Evolutionary conservation across 495 filamentous ascomycete genomes (phyloP), one percentile per base, ranked within the genome.

Genomic region (Amphirosellinia nigrospora): DNA sequence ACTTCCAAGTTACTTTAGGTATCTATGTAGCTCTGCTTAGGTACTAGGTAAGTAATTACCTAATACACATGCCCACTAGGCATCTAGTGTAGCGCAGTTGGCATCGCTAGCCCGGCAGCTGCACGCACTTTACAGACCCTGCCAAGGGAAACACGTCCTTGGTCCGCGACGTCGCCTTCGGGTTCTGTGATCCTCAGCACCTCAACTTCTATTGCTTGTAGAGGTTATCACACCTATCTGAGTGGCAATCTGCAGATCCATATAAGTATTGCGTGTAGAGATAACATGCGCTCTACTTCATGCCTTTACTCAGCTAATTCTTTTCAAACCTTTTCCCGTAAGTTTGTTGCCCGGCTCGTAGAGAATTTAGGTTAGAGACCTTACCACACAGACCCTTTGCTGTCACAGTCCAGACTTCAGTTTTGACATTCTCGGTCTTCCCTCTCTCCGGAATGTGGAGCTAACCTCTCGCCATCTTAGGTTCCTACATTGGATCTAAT

Each of bases 31-130:
- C n/a, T n/a, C n/a, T n/a, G n/a, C n/a, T n/a, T n/a, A n/a, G n/a
- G n/a, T n/a, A n/a, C n/a, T n/a, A n/a, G n/a, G n/a, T n/a, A n/a
- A n/a, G n/a, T n/a, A n/a, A n/a, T n/a, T n/a, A n/a, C n/a, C n/a
- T n/a, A n/a, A n/a, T n/a, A n/a, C n/a, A n/a, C n/a, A n/a, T n/a
- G n/a, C n/a, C n/a, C n/a, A n/a, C n/a, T n/a, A n/a, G n/a, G n/a
- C n/a, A n/a, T n/a, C n/a, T n/a, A n/a, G n/a, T 36, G 19, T 63
- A 46, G 55, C 3, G 28, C 64, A 45, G 48, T 59, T 67, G 64
- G 64, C 64, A 56, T 3, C 11, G 64, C 39, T 38, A 36, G 52
- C 38, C 45, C 1, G 64, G 23, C 64, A 67, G 64, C 64, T 67
- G 64, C 64, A 59, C 4, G 23, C 64, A 67, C 64, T 67, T 67